phyloP scores from a whole-genome alignment of 192 early-diverging fungal species.

The Rhizoclosmatium globosum region DNA sequence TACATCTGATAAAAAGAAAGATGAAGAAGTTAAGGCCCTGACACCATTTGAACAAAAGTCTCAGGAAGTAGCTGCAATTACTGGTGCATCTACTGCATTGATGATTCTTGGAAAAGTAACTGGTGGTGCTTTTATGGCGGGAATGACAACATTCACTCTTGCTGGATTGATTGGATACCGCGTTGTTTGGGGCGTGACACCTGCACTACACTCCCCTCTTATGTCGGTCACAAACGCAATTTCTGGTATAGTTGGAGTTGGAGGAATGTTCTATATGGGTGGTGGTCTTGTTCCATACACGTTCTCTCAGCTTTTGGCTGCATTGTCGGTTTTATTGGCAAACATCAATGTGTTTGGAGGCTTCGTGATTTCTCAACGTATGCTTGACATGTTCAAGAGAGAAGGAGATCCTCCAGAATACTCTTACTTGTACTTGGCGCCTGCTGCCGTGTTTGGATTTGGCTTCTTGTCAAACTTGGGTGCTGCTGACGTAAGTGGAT shows the following conservation, averaged over 20 bases:
- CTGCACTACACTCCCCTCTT: conserved; percentile 49
- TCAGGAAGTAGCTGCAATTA: conserved; percentile 38
- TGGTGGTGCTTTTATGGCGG: conserved; percentile 33
- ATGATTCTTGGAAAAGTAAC: conserved; percentile 41
- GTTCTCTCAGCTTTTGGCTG: conserved; percentile 41
- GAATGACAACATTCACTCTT: conserved; percentile 40
- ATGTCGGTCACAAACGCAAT: conserved; percentile 53
- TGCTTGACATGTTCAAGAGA: conserved; percentile 52
- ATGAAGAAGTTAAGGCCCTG: conserved; percentile 30
- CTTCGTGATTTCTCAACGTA: conserved; percentile 46
- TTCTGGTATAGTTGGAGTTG: conserved; percentile 48
- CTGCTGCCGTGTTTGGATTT: conserved; percentile 42
- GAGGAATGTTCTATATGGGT: conserved; percentile 52
- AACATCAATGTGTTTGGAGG: conserved; percentile 52
- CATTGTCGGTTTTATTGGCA: conserved; percentile 44
- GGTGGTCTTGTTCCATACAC: conserved; percentile 43
- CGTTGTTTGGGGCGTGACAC: conserved; percentile 50
- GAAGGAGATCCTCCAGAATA: conserved; percentile 47
- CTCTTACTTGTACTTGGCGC: conserved; percentile 42
- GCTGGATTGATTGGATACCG: conserved; percentile 49
- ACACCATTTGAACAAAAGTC: conserved; percentile 41
- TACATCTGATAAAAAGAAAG: neutral
- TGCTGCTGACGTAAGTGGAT: conserved; percentile 28
- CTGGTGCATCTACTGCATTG: conserved; percentile 15
- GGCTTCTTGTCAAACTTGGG: conserved; percentile 33